phyloP scores from a whole-genome alignment of 225 moss, liverwort and hornwort genomes.

The Pseudoscleropodium purum region DNA sequence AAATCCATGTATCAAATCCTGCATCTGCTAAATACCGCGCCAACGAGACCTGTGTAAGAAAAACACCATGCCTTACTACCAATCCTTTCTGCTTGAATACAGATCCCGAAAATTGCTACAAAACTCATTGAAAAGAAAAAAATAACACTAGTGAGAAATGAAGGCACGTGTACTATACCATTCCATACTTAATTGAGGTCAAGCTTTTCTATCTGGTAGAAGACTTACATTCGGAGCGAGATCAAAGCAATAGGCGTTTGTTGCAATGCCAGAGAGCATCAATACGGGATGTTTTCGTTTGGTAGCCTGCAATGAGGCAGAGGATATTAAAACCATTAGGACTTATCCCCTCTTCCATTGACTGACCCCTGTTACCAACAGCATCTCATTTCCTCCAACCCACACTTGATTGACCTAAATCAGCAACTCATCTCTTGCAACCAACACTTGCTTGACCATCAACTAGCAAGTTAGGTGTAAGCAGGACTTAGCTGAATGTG shows the following conservation, averaged over 20 bases:
- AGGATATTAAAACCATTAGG: neutral
- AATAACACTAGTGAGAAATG: neutral
- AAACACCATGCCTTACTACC: slow-evolving; percentile 19
- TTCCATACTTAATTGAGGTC: neutral
- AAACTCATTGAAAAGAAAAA: neutral
- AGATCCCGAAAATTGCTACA: neutral
- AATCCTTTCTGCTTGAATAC: neutral
- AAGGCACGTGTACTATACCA: neutral
- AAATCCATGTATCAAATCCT: slow-evolving; percentile 95
- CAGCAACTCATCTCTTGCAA: neutral
- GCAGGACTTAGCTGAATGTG: neutral
- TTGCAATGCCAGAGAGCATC: slow-evolving; percentile 90
- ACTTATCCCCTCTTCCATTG: neutral
- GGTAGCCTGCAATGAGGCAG: slow-evolving; percentile 33
- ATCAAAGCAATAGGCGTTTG: slow-evolving; percentile 89
- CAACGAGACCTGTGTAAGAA: slow-evolving; percentile 76
- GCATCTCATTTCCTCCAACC: neutral
- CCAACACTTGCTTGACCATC: neutral
- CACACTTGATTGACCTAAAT: neutral
- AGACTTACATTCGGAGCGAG: slow-evolving; percentile 68
- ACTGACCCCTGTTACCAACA: neutral
- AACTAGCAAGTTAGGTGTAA: neutral
- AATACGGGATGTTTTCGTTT: slow-evolving; percentile 79
- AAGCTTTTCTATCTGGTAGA: neutral
- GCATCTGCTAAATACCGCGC: slow-evolving; percentile 81